These are phyloP conservation scores for Mucor indicus DNA, from an alignment of 371 early-diverging fungal genomes.

Conservation along the genomic window DNA sequence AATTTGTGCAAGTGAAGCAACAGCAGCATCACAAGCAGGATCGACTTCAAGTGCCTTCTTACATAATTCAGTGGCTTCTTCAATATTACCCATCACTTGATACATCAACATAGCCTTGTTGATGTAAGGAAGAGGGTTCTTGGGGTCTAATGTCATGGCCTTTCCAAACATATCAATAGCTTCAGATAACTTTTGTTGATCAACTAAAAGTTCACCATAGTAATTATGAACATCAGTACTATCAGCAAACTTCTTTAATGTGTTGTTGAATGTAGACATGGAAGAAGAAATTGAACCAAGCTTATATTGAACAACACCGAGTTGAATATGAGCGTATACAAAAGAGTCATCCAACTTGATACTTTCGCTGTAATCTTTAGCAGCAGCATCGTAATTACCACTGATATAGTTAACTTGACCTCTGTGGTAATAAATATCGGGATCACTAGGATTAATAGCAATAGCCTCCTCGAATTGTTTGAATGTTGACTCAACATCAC, in stretches of 20 bases:
- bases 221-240: constrained; percentile 94
- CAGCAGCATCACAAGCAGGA: constrained; percentile 93
- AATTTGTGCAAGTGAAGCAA: constrained; percentile 89
- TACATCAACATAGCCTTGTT: constrained; percentile 93
- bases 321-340: constrained; percentile 91
- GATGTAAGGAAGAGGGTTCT: constrained; percentile 89
- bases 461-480: constrained; percentile 73
- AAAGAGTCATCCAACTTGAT: constrained; percentile 80
- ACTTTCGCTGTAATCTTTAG: constrained; percentile 81
- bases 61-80: constrained; percentile 76
- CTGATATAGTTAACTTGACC: constrained; percentile 73
- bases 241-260: constrained; percentile 74
- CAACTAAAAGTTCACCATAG: constrained; percentile 91
- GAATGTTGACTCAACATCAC: constrained; percentile 60
- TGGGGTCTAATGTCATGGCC: constrained; percentile 67
- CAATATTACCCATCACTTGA: constrained; percentile 76
- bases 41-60: constrained; percentile 85
- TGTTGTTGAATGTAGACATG: constrained; percentile 77
- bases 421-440: constrained; percentile 82
- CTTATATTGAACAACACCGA: constrained; percentile 93
- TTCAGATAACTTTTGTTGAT: constrained; percentile 78
- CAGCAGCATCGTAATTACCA: constrained; percentile 75
- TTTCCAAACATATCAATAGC: constrained; percentile 77
- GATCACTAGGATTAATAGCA: constrained; percentile 60
- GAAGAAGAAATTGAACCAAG: constrained; percentile 73